phyloP scores from a whole-genome alignment of 768 basidiomycete species.

The Multifurca ochricompacta region DNA sequence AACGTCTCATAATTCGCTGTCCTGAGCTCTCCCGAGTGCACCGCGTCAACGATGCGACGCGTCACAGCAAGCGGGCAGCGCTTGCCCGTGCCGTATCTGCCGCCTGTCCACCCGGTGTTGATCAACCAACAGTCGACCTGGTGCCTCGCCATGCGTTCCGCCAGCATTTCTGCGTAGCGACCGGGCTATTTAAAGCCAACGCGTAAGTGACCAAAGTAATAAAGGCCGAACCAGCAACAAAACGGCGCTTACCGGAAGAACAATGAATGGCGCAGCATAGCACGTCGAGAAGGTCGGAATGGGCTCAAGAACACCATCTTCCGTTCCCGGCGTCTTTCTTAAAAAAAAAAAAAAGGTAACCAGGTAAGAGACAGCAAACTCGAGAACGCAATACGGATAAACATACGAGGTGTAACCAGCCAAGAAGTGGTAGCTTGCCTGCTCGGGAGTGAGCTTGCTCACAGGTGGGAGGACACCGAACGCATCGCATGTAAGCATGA shows the following conservation, averaged over 20 bases:
- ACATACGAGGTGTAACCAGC: slow-evolving; percentile 91
- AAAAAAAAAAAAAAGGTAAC: slow-evolving; percentile 18
- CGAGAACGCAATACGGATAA: not conserved
- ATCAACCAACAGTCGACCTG: slow-evolving; percentile 95
- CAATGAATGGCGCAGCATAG: slow-evolving; percentile 99
- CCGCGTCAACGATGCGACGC: slow-evolving; percentile 92
- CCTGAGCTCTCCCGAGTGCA: slow-evolving; percentile 88
- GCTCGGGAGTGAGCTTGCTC: slow-evolving; percentile 83
- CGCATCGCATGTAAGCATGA: slow-evolving; percentile 97
- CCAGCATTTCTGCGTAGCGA: slow-evolving; percentile 95
- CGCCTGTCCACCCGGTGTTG: slow-evolving; percentile 97
- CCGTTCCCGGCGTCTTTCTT: slow-evolving; percentile 98
- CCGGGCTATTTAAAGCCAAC: slow-evolving; percentile 49
- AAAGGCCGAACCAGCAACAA: not conserved
- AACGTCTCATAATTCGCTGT: slow-evolving; percentile 83
- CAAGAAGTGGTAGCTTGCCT: slow-evolving; percentile 96
- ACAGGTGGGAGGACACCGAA: slow-evolving; percentile 98
- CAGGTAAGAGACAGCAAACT: slow-evolving; percentile 6
- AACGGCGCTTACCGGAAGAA: slow-evolving; percentile 64
- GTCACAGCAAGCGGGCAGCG: slow-evolving; percentile 96
- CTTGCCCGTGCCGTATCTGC: slow-evolving; percentile 87
- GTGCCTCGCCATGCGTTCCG: slow-evolving; percentile 84
- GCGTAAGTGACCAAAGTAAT: not conserved
- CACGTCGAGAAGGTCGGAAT: slow-evolving; percentile 99
- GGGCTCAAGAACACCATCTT: slow-evolving; percentile 96